phyloP scores from a whole-genome alignment of 139 green algal genomes.

The Zygnema circumcarinatum region DNA sequence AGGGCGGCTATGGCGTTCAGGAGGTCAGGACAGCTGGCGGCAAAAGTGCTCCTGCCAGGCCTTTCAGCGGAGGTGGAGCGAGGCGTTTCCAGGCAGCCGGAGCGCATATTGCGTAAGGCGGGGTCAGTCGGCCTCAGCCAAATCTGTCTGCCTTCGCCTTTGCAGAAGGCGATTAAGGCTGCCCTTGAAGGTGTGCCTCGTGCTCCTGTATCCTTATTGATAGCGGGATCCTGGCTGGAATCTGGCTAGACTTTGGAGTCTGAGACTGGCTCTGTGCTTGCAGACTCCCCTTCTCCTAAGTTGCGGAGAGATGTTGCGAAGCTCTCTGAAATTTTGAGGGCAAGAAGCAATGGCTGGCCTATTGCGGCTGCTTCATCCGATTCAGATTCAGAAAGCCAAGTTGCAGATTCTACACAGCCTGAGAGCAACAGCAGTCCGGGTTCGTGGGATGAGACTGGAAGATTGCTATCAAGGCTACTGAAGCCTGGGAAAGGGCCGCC shows the following conservation, averaged over 20 bases:
- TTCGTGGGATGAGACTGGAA: background rate
- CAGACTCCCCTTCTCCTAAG: background rate
- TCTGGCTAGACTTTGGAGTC: background rate
- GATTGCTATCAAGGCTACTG: background rate
- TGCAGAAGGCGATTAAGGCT: conserved; percentile 33
- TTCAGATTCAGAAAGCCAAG: background rate
- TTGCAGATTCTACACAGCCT: background rate
- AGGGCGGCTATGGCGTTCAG: background rate
- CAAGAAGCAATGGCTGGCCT: background rate
- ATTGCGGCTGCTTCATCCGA: background rate
- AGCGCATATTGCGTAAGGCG: conserved; percentile 15
- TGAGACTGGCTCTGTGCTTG: background rate
- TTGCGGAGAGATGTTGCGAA: background rate
- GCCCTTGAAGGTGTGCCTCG: background rate
- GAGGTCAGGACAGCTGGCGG: background rate
- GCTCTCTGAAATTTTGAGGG: background rate
- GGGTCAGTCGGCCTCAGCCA: conserved; percentile 17
- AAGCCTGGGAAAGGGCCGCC: background rate
- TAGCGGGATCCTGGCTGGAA: background rate
- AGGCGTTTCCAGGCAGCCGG: conserved; percentile 13
- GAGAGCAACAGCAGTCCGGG: background rate
- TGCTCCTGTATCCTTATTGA: background rate
- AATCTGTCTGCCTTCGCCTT: conserved; percentile 7
- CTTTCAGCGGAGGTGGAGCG: background rate
- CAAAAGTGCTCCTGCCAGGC: conserved; percentile 16